phyloP scores from a whole-genome alignment of 2,329 filamentous ascomycete genomes.

The Aphanoascus verrucosus region DNA sequence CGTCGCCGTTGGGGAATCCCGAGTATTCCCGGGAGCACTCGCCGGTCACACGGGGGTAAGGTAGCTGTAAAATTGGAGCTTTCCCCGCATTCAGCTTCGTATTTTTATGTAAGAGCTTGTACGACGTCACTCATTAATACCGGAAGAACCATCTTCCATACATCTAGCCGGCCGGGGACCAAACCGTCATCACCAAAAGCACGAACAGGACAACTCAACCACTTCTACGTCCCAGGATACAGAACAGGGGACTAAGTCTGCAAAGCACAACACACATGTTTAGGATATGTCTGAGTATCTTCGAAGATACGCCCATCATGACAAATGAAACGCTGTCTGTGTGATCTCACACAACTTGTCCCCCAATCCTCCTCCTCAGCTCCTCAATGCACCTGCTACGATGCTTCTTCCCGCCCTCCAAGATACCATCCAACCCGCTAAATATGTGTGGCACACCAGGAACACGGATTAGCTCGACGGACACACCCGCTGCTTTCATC shows the following conservation, averaged over 20 bases:
- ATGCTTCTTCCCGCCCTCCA: slow-evolving; percentile 23
- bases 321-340: too few relatives aligned
- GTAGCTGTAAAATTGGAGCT: too few relatives aligned
- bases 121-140: not conserved
- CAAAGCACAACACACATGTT: too few relatives aligned
- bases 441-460: slow-evolving; percentile 30
- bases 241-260: too few relatives aligned
- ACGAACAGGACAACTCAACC: too few relatives aligned
- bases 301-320: too few relatives aligned
- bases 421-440: slow-evolving; percentile 23
- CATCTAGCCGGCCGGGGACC: too few relatives aligned
- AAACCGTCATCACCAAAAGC: too few relatives aligned
- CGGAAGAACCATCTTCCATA: too few relatives aligned
- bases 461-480: slow-evolving; percentile 25
- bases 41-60: too few relatives aligned
- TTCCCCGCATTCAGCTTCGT: not conserved
- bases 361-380: slow-evolving; percentile 18
- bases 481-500: slow-evolving; percentile 27
- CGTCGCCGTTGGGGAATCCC: slow-evolving; percentile 8
- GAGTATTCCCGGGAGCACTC: slow-evolving; percentile 1
- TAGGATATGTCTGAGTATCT: too few relatives aligned
- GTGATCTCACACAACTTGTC: not conserved
- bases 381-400: slow-evolving; percentile 23
- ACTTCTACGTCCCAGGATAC: too few relatives aligned
- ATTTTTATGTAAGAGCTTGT: not conserved